These are phyloP conservation scores for Kwoniella sp. DNA, from an alignment of 768 basidiomycete species.

Conservation along the genomic window DNA sequence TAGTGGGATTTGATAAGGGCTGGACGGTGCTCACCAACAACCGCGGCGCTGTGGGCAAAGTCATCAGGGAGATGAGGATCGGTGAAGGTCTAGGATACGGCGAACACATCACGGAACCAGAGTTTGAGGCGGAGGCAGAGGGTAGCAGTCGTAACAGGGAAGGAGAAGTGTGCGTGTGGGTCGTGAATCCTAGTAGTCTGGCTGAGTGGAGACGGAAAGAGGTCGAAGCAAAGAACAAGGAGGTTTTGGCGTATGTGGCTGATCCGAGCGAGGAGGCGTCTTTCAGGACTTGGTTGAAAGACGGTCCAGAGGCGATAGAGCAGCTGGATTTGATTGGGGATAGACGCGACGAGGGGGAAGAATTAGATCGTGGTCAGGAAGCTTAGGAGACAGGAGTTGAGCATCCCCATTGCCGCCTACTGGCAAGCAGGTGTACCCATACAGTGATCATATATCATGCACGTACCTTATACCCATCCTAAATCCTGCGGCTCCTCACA, in stretches of 20 bases:
- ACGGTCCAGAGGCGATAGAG: background rate
- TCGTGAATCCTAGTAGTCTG: conserved; percentile 77
- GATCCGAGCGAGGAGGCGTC: background rate
- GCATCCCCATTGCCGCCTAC: no score
- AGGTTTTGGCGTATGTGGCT: conserved; percentile 10
- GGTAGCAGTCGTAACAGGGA: background rate
- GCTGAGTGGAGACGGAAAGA: conserved; percentile 62
- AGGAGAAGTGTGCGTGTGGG: conserved; percentile 65
- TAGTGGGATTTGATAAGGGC: conserved; percentile 67
- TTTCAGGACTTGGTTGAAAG: conserved; percentile 4
- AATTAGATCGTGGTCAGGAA: background rate
- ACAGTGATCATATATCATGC: no score
- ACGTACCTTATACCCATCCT: no score
- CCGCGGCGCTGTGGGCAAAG: conserved; percentile 70
- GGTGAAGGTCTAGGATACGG: conserved; percentile 45
- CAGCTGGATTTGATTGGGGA: background rate
- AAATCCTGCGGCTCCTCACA: no score
- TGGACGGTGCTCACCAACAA: conserved; percentile 92
- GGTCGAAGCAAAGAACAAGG: conserved; percentile 34
- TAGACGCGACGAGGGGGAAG: background rate
- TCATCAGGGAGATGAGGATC: conserved; percentile 68
- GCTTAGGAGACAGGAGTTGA: no score
- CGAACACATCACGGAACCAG: conserved; percentile 15
- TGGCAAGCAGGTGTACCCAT: no score
- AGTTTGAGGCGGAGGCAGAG: background rate